Evolutionary conservation across 371 early-diverging fungal genomes (phyloP).

Genomic region (Zychaea mexicana): DNA sequence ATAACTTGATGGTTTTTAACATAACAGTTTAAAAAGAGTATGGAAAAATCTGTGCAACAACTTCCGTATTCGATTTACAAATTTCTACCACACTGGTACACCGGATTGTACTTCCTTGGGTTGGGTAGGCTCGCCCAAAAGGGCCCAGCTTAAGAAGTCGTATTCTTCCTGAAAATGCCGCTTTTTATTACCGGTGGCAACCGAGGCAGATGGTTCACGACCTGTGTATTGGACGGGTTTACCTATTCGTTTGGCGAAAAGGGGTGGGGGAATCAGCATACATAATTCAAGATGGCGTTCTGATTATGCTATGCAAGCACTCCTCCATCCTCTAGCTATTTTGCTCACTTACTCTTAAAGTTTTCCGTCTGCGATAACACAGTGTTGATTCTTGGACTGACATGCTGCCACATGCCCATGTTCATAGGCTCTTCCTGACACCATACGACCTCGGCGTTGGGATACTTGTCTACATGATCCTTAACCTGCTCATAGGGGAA

Average conservation of each 20-base stretch:
- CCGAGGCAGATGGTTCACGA: conserved; percentile 91
- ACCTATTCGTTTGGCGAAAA: neutral
- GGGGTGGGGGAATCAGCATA: neutral
- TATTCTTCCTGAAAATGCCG: conserved; percentile 94
- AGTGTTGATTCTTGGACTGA: conserved; percentile 86
- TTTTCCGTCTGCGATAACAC: conserved; percentile 70
- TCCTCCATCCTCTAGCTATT: no score
- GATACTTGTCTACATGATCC: conserved; percentile 87
- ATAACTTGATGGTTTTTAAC: no score
- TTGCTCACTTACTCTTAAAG: conserved; percentile 34
- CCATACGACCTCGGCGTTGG: conserved; percentile 89
- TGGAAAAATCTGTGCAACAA: no score
- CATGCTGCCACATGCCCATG: conserved; percentile 90
- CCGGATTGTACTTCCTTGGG: conserved; percentile 71
- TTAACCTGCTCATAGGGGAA: conserved; percentile 95
- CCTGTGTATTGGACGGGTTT: conserved; percentile 85
- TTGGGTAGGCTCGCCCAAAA: conserved; percentile 72
- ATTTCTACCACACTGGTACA: conserved; percentile 70
- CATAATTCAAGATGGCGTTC: no score
- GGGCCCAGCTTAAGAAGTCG: conserved; percentile 79
- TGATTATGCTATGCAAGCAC: no score
- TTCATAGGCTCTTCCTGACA: conserved; percentile 96
- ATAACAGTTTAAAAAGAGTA: no score
- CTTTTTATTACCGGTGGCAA: conserved; percentile 97
- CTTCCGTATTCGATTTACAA: no score